Percentiles rank a stretch among this genome's conserved stretches.
Conservation (phyloP, 2,329 filamentous ascomycete species). For the Penicillium sp. region DNA sequence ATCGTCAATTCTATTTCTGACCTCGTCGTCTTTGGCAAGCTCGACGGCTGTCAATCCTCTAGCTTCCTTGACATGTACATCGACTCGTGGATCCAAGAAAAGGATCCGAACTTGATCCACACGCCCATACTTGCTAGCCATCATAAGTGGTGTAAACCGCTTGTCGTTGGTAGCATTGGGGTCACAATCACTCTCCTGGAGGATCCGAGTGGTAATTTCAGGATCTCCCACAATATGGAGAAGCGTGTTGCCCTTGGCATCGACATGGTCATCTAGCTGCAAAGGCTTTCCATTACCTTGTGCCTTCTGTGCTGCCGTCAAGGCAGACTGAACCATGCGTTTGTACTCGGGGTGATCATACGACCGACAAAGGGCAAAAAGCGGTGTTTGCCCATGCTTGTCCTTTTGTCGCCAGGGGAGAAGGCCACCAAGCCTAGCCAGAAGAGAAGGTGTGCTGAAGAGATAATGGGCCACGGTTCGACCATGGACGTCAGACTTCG, state of each 20-base stretch:
- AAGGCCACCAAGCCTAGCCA: slow-evolving; percentile 70
- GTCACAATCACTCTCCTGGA: slow-evolving; percentile 87
- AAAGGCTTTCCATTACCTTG: slow-evolving; percentile 79
- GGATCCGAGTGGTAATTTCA: slow-evolving; percentile 69
- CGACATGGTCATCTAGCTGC: slow-evolving; percentile 89
- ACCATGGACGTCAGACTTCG: slow-evolving; percentile 76
- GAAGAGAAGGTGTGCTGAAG: slow-evolving; percentile 83
- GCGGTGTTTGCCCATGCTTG: slow-evolving; percentile 94
- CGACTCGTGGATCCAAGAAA: slow-evolving; percentile 84
- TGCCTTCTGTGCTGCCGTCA: slow-evolving; percentile 69
- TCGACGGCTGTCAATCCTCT: slow-evolving; percentile 92
- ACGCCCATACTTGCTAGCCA: slow-evolving; percentile 95
- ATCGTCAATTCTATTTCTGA: slow-evolving; percentile 94
- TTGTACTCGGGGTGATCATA: slow-evolving; percentile 90
- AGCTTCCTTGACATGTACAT: slow-evolving; percentile 77
- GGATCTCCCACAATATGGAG: slow-evolving; percentile 94
- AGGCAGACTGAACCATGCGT: slow-evolving; percentile 79
- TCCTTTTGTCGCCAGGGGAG: slow-evolving; percentile 89
- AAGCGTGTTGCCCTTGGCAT: slow-evolving; percentile 88
- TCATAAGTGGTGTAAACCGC: slow-evolving; percentile 92
- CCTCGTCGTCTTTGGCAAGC: slow-evolving; percentile 95
- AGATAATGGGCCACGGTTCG: slow-evolving; percentile 93
- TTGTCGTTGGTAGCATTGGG: slow-evolving; percentile 95
- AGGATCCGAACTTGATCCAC: slow-evolving; percentile 88
- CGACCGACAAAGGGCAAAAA: slow-evolving; percentile 91